phyloP scores from a whole-genome alignment of 2,329 filamentous ascomycete genomes.

The Pseudogymnoascus sp. region DNA sequence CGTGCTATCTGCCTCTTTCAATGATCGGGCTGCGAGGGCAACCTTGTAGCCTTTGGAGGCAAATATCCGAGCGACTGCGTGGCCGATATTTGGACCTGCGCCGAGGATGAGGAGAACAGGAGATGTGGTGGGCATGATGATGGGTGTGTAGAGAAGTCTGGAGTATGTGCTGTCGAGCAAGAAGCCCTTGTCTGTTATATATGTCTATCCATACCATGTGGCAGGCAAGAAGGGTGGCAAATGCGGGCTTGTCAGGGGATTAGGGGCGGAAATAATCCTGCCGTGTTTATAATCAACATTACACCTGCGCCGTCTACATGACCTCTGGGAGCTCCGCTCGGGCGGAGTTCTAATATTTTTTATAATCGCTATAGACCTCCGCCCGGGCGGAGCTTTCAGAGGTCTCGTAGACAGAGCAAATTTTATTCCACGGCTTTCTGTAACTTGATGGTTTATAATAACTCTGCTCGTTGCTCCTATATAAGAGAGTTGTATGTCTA shows the following conservation, averaged over 20 bases:
- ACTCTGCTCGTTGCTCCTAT: constrained; percentile 7
- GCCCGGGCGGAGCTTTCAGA: not conserved
- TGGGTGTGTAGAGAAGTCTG: too few species aligned
- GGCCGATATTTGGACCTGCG: constrained; percentile 33
- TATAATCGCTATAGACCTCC: not conserved
- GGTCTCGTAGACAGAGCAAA: not conserved
- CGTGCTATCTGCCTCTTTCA: constrained; percentile 22
- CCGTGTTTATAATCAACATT: too few species aligned
- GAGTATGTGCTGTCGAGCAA: too few species aligned
- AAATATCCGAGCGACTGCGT: constrained; percentile 29
- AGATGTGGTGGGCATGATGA: not conserved
- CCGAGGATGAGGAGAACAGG: constrained; percentile 33
- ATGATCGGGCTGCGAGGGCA: constrained; percentile 29
- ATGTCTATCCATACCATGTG: too few species aligned
- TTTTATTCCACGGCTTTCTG: not conserved
- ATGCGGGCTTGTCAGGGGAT: too few species aligned
- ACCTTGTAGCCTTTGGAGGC: constrained; percentile 34
- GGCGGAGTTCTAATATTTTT: not conserved
- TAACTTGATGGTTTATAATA: not conserved
- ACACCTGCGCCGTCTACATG: too few species aligned
- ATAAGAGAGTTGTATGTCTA: constrained; percentile 10
- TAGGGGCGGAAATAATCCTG: too few species aligned
- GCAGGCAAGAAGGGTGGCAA: too few species aligned
- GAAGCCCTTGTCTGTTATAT: too few species aligned
- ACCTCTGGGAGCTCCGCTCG: not conserved